Evolutionary conservation across 139 green algal genomes (phyloP), one percentile per base, ranked within the genome.

Genomic region (Mychonastes homosphaera): DNA sequence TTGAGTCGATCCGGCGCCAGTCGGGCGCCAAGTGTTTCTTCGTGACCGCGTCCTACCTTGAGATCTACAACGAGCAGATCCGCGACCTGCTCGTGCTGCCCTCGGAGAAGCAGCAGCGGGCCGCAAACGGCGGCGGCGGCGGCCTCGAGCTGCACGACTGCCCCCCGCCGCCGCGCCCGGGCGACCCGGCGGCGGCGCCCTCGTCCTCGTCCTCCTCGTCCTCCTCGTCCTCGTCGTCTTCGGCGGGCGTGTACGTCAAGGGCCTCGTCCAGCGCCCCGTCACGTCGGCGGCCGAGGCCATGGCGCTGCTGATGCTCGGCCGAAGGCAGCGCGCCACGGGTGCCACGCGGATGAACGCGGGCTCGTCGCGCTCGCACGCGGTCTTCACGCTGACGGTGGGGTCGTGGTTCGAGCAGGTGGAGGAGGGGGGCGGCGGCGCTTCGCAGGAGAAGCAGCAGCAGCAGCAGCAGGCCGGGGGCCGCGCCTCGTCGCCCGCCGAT

Each of bases 301-400:
- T n/a, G n/a, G n/a, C n/a, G n/a, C n/a, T n/a, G n/a, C n/a, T n/a
- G n/a, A n/a, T n/a, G n/a, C n/a, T n/a, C n/a, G n/a, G n/a, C 32
- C 82, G 81, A 60, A 85, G 82, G 52, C 88, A 89, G 48, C 69
- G 87, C 10, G 65, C 70, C 19, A 76, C 87, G 12, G 83, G 79
- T 7, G 72, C 79, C 27, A 93, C 85, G 2, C 38, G 75, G 41
- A 94, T 95, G 87, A 95, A 95, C 69, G 70, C 86, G 51, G 80
- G 89, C 64, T 88, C 76, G 5, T 89, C 79, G 1, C 73, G 87
- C 13, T 91, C 82, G 5, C 87, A 95, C 71, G 84, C 77, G 29
- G 87, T 95, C 62, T 90, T 95, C 64, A 87, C 77, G 15, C 80
- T 95, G 65, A 89, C 79, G 30, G 72, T 95, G 13, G 85, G 91